Evolutionary conservation across 106 monocot species (phyloP).

Genomic region (Dioscorea dumetorum): DNA sequence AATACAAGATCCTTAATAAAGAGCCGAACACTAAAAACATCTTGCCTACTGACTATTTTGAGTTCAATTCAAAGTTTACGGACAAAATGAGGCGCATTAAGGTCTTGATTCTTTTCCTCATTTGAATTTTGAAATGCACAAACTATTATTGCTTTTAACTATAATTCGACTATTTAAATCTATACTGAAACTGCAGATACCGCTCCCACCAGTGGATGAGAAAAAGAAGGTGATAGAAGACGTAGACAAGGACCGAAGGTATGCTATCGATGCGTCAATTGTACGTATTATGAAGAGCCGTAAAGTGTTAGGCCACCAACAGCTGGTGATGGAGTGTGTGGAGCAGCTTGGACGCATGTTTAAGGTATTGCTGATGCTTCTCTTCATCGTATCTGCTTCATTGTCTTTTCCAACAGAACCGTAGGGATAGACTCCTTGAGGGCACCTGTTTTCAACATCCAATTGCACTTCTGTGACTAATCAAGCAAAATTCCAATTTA

Average conservation of each 20-base stretch:
- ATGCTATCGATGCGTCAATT: conserved; percentile 71
- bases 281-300: conserved; percentile 67
- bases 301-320: conserved; percentile 56
- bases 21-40: conserved; percentile 50
- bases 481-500: no score
- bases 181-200: conserved; percentile 20
- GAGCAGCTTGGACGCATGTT: conserved; percentile 68
- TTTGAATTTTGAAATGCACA: background rate
- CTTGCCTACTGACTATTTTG: conserved; percentile 37
- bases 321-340: conserved; percentile 57
- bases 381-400: no score
- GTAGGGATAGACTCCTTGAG: no score
- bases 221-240: conserved; percentile 77
- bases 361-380: conserved; percentile 25
- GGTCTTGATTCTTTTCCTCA: conserved; percentile 9
- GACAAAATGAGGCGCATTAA: conserved; percentile 71
- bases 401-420: no score
- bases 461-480: no score
- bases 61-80: conserved; percentile 69
- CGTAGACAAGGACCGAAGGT: conserved; percentile 59
- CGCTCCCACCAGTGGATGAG: conserved; percentile 64
- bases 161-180: background rate
- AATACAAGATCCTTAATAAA: conserved; percentile 69
- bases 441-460: no score
- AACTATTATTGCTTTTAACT: background rate